phyloP scores from a whole-genome alignment of 208 protist species.

The Crithidia fasciculata region DNA sequence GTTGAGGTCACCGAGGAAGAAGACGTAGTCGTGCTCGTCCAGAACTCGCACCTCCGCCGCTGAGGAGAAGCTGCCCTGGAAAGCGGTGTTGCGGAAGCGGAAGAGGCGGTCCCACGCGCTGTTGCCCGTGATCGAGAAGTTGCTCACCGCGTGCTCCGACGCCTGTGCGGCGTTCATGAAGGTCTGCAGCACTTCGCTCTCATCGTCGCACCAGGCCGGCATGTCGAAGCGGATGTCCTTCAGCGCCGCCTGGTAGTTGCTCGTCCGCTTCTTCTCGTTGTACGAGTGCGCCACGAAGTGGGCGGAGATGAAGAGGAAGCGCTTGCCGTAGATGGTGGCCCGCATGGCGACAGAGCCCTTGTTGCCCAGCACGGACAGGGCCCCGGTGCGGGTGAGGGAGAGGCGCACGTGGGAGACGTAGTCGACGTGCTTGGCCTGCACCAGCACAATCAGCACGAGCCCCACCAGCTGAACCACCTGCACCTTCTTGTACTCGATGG shows the following conservation, averaged over 20 bases:
- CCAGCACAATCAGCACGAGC: conserved; percentile 75
- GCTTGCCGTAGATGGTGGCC: conserved; percentile 86
- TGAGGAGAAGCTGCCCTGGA: conserved; percentile 24
- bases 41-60: conserved; percentile 57
- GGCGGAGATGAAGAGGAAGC: conserved; percentile 89
- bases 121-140: conserved; percentile 25
- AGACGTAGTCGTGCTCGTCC: conserved; percentile 90
- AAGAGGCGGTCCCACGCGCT: conserved; percentile 57
- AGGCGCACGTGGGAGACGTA: conserved; percentile 78
- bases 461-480: conserved; percentile 83
- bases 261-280: conserved; percentile 71
- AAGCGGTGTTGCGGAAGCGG: conserved; percentile 32
- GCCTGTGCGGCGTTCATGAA: conserved; percentile 46
- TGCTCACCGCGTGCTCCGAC: conserved; percentile 7
- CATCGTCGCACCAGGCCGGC: conserved; percentile 64
- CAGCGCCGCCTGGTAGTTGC: conserved; percentile 82
- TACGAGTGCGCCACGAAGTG: conserved; percentile 93
- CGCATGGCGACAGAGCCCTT: conserved; percentile 90
- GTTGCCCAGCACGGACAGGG: conserved; percentile 85
- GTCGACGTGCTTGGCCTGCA: conserved; percentile 51
- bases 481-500: conserved; percentile 61
- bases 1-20: conserved; percentile 95
- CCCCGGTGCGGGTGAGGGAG: conserved; percentile 76
- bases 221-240: conserved; percentile 70
- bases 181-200: conserved; percentile 73